A percentile compares a stretch with the other conserved stretches of the same genome.
phyloP scores from a whole-genome alignment of 2,329 filamentous ascomycete genomes.

The Chaetoscypha palmicola region DNA sequence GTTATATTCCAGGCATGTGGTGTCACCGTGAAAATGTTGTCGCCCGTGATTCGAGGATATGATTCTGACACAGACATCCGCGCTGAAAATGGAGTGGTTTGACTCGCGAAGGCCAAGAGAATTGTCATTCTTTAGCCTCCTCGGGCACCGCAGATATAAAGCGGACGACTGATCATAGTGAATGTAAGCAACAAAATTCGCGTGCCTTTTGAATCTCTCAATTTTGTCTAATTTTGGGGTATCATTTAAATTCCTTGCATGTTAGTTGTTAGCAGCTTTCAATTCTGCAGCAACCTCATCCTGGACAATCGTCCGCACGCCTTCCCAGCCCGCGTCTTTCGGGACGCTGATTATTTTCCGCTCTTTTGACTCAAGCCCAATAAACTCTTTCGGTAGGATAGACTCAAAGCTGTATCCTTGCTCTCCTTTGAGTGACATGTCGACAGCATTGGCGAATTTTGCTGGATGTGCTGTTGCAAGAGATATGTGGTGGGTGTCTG shows the following conservation, averaged over 20 bases:
- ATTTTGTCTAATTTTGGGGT: neutral
- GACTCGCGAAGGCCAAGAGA: too few relatives aligned
- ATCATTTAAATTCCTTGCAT: neutral
- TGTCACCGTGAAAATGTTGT: too few relatives aligned
- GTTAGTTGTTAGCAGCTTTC: slow-evolving; percentile 12
- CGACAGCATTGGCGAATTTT: slow-evolving; percentile 85
- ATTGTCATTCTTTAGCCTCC: too few relatives aligned
- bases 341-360: slow-evolving; percentile 64
- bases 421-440: slow-evolving; percentile 65
- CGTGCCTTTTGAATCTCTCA: neutral
- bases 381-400: slow-evolving; percentile 75
- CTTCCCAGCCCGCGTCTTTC: slow-evolving; percentile 60
- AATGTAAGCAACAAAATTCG: too few relatives aligned
- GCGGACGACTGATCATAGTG: too few relatives aligned
- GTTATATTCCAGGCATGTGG: too few relatives aligned
- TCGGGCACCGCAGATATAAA: too few relatives aligned
- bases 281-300: slow-evolving; percentile 64
- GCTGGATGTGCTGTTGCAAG: slow-evolving; percentile 93
- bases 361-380: slow-evolving; percentile 69
- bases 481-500: slow-evolving; percentile 59
- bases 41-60: too few relatives aligned
- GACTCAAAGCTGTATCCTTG: slow-evolving; percentile 70
- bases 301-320: slow-evolving; percentile 68
- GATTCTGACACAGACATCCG: too few relatives aligned
- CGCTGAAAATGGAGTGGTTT: too few relatives aligned